Evolutionary conservation across 331 rosid species (phyloP), one percentile per base, ranked within the genome.

Genomic region (Dryas integrifolia): DNA sequence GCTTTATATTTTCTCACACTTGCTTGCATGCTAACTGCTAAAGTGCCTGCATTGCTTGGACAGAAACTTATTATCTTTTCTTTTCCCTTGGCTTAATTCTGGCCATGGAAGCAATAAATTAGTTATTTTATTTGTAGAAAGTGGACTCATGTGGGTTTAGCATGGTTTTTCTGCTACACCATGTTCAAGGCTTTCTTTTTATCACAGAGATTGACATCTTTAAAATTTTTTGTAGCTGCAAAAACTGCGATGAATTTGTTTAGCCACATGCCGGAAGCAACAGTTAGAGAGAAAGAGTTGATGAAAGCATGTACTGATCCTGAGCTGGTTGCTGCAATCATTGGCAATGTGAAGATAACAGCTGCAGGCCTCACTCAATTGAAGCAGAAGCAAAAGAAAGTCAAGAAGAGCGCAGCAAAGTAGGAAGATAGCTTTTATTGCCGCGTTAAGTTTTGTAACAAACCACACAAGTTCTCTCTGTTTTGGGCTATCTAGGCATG

Each of bases 261-360:
- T 87, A 88, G 96, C 85, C 98, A 95, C 85, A 95, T 79, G 90
- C 87, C 89, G 0, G 97, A 95, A 65, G 84, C 97, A 63, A 85
- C 96, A 40, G 79, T 2, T 56, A 88, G 97, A 76, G 98, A 95
- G 87, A 89, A 91, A 76, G 98, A 95, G 81, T 82, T 91, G 85
- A 92, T 92, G 89, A 95, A 95, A 78, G 98, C 98, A 14, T 95
- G 97, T 76, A 95, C 96, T 7, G 98, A 95, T 83, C 92, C 99
- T 21, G 97, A 95, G 78, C 79, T 92, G 48, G 92, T 89, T 16
- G 92, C 97, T 6, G 87, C 99, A 55, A 84, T 95, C 70, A 67
- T 95, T 39, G 96, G 99, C 62, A 95, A 95, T 82, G 92, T 86
- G 35, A 87, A 90, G 82, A 87, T 92, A 78, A 85, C 96, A 0